phyloP scores from a whole-genome alignment of 257 asterid genomes.

The Rubia yunnanensis region DNA sequence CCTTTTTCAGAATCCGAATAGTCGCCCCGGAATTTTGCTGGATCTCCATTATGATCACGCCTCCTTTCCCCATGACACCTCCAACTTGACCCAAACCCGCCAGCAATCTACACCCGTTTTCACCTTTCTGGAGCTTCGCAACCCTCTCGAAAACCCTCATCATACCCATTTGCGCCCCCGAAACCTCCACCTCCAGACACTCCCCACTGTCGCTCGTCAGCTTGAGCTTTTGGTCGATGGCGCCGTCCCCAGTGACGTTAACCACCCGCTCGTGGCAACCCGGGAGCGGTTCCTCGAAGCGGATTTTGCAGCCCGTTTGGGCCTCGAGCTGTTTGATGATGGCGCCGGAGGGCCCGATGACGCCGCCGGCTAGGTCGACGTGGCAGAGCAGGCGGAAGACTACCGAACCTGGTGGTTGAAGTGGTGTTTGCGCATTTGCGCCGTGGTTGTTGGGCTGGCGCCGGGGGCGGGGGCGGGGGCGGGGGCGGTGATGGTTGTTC shows the following conservation, averaged over 20 bases:
- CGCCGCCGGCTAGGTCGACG: slow-evolving; percentile 42
- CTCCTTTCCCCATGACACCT: slow-evolving; percentile 49
- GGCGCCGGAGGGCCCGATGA: slow-evolving; percentile 41
- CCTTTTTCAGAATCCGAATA: slow-evolving; percentile 37
- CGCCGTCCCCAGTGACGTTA: slow-evolving; percentile 36
- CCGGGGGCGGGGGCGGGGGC: background rate
- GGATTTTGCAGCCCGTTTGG: slow-evolving; percentile 34
- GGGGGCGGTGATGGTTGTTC: background rate
- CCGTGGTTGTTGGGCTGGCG: background rate
- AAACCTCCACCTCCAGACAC: slow-evolving; percentile 23
- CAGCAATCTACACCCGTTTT: slow-evolving; percentile 36
- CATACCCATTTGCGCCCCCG: slow-evolving; percentile 49
- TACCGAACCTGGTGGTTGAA: slow-evolving; percentile 17
- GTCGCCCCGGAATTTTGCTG: slow-evolving; percentile 37
- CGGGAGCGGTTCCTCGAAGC: slow-evolving; percentile 28
- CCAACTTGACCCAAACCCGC: slow-evolving; percentile 33
- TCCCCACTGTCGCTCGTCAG: background rate
- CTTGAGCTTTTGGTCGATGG: slow-evolving; percentile 21
- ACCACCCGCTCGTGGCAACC: slow-evolving; percentile 51
- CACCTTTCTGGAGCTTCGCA: slow-evolving; percentile 39
- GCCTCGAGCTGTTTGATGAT: slow-evolving; percentile 33
- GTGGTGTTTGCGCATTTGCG: slow-evolving; percentile 2
- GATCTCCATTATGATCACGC: slow-evolving; percentile 30
- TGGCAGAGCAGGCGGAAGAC: slow-evolving; percentile 45
- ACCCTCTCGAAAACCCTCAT: slow-evolving; percentile 51